Evolutionary conservation across 306 rosid genomes (phyloP), one percentile per base, ranked within the genome.

Genomic region (Delonix regia): DNA sequence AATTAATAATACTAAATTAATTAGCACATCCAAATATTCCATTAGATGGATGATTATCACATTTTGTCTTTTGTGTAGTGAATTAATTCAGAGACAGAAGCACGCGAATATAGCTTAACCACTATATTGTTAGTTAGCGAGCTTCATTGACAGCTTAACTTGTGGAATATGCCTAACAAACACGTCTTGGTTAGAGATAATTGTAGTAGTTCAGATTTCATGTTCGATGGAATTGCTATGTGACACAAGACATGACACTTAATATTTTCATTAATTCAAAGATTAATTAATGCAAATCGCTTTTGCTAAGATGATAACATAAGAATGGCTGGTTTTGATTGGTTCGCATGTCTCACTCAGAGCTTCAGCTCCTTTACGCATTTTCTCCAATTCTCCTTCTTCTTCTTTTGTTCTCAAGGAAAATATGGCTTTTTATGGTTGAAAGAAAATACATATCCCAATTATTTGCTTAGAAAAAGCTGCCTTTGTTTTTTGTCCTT

Each of bases 321-420:
- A 72, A 36, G 22, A 42, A 72, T n/a, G 22, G 49, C 8, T 52
- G 21, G 14, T 53, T 36, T 72, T 53, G 36, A 53, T 72, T 53
- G 51, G 13, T 51, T 52, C 48, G 34, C 47, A 30, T 33, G 76
- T 51, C 75, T 33, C 3, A 0, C 2, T 71, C 75, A 70, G 25
- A 30, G 47, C 63, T 51, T 51, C 38, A 51, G 9, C 2, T 10
- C 30, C 16, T 86, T 87, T 86, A 86, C 78, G 85, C 61, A 86
- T 85, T 76, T 83, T 87, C 73, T 42, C 42, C 51, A n/a, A n/a
- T 22, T 67, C 30, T 18, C 25, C 18, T 7, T 56, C 13, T 10
- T 21, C 63, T 55, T 55, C 24, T 55, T 6, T 56, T 56, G 61
- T 10, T 24, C 36, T 25, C 63, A 25, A 9, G 24, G 63, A 57